These are phyloP conservation scores for Lecanoromycetidae sp. DNA, from an alignment of 2,329 filamentous ascomycete species.

Conservation along the genomic window DNA sequence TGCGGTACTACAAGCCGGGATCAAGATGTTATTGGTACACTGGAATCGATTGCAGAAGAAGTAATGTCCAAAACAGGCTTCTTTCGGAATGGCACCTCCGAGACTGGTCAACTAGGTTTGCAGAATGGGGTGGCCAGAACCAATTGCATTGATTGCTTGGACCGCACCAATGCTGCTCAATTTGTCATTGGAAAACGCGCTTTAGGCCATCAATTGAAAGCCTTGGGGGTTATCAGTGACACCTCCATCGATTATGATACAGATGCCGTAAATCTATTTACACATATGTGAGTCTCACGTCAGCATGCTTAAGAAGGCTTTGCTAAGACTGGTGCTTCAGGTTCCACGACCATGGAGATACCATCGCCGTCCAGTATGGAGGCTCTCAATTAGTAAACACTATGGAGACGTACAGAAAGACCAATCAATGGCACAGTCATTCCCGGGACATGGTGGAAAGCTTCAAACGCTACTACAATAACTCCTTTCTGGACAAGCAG, in stretches of 20 bases:
- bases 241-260: constrained; percentile 83
- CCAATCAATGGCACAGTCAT: constrained; percentile 97
- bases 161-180: constrained; percentile 93
- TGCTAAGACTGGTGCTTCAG: not conserved
- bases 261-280: constrained; percentile 90
- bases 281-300: constrained; percentile 60
- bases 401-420: constrained; percentile 98
- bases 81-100: constrained; percentile 79
- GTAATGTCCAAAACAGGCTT: constrained; percentile 80
- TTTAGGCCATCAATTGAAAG: constrained; percentile 81
- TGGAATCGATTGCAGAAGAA: constrained; percentile 80
- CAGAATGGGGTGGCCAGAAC: constrained; percentile 91
- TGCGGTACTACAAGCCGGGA: constrained; percentile 45
- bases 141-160: constrained; percentile 95
- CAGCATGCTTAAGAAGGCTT: not conserved
- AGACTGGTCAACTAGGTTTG: constrained; percentile 51
- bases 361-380: constrained; percentile 93
- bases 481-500: constrained; percentile 95
- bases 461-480: constrained; percentile 98
- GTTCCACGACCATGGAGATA: constrained; percentile 89
- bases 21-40: constrained; percentile 83
- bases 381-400: constrained; percentile 97
- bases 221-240: constrained; percentile 71
- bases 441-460: constrained; percentile 98
- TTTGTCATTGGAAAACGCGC: constrained; percentile 95